Conservation (phyloP, 2,329 filamentous ascomycete species). For the Fusarium sp. region DNA sequence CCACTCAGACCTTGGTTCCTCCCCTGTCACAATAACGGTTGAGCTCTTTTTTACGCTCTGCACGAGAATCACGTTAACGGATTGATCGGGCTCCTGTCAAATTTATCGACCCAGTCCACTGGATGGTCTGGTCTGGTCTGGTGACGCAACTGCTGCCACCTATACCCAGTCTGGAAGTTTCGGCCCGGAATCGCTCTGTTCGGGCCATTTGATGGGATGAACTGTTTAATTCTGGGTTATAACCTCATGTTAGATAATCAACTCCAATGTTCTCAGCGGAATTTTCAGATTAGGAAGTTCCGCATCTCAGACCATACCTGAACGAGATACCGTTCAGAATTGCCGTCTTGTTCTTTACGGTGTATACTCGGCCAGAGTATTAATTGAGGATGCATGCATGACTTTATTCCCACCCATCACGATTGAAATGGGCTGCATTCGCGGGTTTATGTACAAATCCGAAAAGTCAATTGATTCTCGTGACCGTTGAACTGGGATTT, state of each 20-base stretch:
- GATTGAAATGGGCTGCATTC: not conserved
- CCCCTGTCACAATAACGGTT: slow-evolving; percentile 7
- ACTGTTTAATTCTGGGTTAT: slow-evolving; percentile 3
- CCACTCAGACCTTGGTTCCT: slow-evolving; percentile 6
- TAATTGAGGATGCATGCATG: slow-evolving; percentile 5
- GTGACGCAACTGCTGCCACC: slow-evolving; percentile 27
- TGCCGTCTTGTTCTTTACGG: slow-evolving; percentile 12
- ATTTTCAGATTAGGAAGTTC: not conserved
- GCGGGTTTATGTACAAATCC: slow-evolving; percentile 15
- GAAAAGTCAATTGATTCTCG: slow-evolving; percentile 22
- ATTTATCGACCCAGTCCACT: slow-evolving; percentile 25
- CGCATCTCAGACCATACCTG: not conserved
- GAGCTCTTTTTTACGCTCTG: not conserved
- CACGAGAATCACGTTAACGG: slow-evolving; percentile 13
- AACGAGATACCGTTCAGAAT: slow-evolving; percentile 15
- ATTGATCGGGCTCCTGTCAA: not conserved
- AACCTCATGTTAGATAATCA: slow-evolving; percentile 1
- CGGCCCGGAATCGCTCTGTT: not conserved
- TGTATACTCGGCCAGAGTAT: slow-evolving; percentile 10
- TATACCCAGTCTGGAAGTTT: not conserved
- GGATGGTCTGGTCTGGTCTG: too few species aligned
- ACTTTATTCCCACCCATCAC: slow-evolving; percentile 6
- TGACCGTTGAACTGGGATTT: slow-evolving; percentile 13
- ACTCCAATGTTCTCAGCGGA: too few species aligned
- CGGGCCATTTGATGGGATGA: slow-evolving; percentile 11